Base-by-base conservation (phyloP, 805 yeast genomes). In the Phaffomyces thermotolerans region DNA sequence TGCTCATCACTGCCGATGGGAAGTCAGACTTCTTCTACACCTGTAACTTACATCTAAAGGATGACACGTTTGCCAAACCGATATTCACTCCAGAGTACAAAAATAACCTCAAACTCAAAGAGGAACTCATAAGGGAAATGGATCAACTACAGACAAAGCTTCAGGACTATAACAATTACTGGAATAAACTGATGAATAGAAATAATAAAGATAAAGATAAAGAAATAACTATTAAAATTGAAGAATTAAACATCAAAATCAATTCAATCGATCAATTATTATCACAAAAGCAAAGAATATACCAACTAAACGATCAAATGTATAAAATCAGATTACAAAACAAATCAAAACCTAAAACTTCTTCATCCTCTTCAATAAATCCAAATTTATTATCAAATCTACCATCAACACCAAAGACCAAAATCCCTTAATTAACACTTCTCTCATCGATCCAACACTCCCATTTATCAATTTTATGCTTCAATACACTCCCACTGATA, bases 391-490 rank as follows among this genome's bases (percentile, higher is more conserved):
- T 27, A 27, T 27, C 29, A 2, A 61, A 59, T 47, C 68, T 70
- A 44, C 75, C 75, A 0, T 45, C 65, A 6, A 69, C 45, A 10
- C 62, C 59, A 1, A 41, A 39, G 14, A 46, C 31, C 3, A 27
- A 9, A 9, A 3, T 13, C 12, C 6, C 13, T 23, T n/a, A 33
- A 24, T 32, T 84, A 24, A 81, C 84, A 13, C 81, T 82, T 52
- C 76, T 72, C 58, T 82, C 90, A 50, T 79, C 82, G 30, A 90
- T 69, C 96, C 96, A 90, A 50, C 79, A 72, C 50, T 73, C 76
- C 88, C 95, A 84, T 17, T 65, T 65, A 5, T 66, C 73, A 32
- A 75, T 64, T 29, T 81, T 74, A 14, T 66, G 64, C 51, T 78
- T 77, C 56, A 69, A 64, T 3, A 84, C 84, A 50, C 90, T 83